These are phyloP conservation scores for Carpinus fangiana DNA, from an alignment of 306 rosid genomes.

Conservation along the genomic window DNA sequence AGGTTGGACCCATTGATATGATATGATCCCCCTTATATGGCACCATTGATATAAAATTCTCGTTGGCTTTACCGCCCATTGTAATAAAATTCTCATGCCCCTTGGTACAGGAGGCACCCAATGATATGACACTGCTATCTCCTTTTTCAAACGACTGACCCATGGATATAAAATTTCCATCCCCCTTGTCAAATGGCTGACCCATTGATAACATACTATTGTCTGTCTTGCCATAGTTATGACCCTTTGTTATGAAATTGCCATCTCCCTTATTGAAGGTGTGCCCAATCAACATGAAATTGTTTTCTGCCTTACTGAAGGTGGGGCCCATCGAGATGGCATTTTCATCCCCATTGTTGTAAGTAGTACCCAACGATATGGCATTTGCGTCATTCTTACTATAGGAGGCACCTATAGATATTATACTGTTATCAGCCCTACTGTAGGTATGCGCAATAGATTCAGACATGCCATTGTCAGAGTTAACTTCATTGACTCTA, in stretches of 20 bases:
- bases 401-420: conserved; percentile 48
- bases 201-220: conserved; percentile 57
- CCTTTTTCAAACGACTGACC: conserved; percentile 78
- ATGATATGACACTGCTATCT: conserved; percentile 54
- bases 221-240: conserved; percentile 64
- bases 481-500: conserved; percentile 91
- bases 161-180: conserved; percentile 70
- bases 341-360: conserved; percentile 46
- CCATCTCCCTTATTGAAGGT: conserved; percentile 66
- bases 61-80: conserved; percentile 58
- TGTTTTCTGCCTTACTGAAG: conserved; percentile 54
- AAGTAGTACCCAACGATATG: conserved; percentile 59
- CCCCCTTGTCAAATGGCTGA: conserved; percentile 66
- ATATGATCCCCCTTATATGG: conserved; percentile 57
- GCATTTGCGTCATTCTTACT: conserved; percentile 49
- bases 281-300: conserved; percentile 61
- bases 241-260: conserved; percentile 66
- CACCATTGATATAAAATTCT: conserved; percentile 58
- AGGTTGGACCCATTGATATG: conserved; percentile 56
- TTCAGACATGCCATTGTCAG: conserved; percentile 54
- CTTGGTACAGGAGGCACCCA: conserved; percentile 65
- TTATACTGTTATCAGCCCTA: conserved; percentile 48
- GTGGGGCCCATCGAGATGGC: conserved; percentile 46
- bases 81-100: conserved; percentile 61
- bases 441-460: conserved; percentile 58